Evolutionary conservation across 495 filamentous ascomycete genomes (phyloP), one percentile per base, ranked within the genome.

Genomic region (Staphylotrichum longicolle): DNA sequence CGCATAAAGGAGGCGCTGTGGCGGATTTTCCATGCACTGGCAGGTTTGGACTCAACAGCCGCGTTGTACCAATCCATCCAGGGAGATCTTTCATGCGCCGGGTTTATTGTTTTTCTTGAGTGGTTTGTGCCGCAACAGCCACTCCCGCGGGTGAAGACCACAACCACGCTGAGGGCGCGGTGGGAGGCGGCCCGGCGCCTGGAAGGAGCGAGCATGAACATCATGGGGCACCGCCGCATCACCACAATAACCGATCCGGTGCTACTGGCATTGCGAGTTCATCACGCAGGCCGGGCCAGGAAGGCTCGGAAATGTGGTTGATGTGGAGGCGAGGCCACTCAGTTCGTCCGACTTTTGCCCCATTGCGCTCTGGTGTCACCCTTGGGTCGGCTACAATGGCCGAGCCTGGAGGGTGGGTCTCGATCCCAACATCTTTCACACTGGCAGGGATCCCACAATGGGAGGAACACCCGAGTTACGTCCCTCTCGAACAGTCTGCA

Each of bases 401-500:
- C 34, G 51, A 30, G 46, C 35, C 32, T 47, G 9, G 42, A 14
- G 33, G 54, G 39, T 34, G 3, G 40, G 3, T 32, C 48, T 30
- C 48, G 11, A 34, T 51, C 32, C 20, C 20, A 0, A 27, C 20
- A 27, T 27, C 20, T 27, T 27, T 33, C 41, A 34, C 30, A 27
- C 20, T 27, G 20, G 20, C 20, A n/a, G n/a, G n/a, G n/a, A 34
- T 44, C 55, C 55, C 33, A 48, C 46, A 51, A 51, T 41, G 47
- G 56, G 44, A 52, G 40, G 20, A 27, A 27, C 20, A 20, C 11
- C 48, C 55, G 44, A 49, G 37, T 14, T 8, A 15, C 6, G 2
- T 15, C 64, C 61, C 56, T 66, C 63, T 58, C 63, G 59, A 34
- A 49, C 54, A 58, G 27, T 50, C 53, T 53, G 63, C 70, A 45